Percentiles rank a stretch among this genome's conserved stretches.
These are phyloP conservation scores for Thalassiosira livingstoniorum DNA, from an alignment of 352 stramenopile genomes.

Conservation along the genomic window DNA sequence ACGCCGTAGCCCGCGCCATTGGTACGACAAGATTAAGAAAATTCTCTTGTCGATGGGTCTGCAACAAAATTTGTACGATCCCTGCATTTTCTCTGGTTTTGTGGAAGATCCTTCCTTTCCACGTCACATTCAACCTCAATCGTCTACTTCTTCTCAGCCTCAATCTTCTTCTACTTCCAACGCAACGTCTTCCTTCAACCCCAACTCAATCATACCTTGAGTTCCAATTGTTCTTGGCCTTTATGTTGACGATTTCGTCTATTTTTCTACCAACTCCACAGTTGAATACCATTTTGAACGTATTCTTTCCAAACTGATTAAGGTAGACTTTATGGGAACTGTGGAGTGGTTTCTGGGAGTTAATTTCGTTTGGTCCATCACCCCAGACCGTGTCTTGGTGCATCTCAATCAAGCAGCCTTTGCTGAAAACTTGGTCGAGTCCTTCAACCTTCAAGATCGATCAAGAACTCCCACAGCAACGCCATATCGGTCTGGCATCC, in stretches of 20 bases:
- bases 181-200: too few relatives aligned
- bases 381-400: constrained; percentile 12
- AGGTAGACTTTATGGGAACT: constrained; percentile 39
- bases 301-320: not conserved
- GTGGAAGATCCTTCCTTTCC: not conserved
- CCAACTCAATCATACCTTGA: too few relatives aligned
- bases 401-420: constrained; percentile 29
- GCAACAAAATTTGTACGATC: constrained; percentile 24
- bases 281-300: not conserved
- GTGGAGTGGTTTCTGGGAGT: constrained; percentile 29
- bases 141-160: not conserved
- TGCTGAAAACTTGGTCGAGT: not conserved
- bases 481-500: constrained; percentile 15
- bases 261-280: not conserved
- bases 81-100: constrained; percentile 14
- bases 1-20: constrained; percentile 22
- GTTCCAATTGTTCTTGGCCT: too few relatives aligned
- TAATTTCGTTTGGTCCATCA: constrained; percentile 14
- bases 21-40: constrained; percentile 36
- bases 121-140: not conserved
- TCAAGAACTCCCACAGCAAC: constrained; percentile 1
- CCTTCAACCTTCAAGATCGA: not conserved
- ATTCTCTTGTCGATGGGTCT: constrained; percentile 27
- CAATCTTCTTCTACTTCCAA: too few relatives aligned
- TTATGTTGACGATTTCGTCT: too few relatives aligned